Percentiles rank a stretch among this genome's conserved stretches.
phyloP scores from a whole-genome alignment of 345 rosid genomes.

The Citrus sinensis region DVS_A1.0 CM039162.1:13087001-13087500 shows the following conservation, averaged over 20 bases:
- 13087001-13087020: not conserved
- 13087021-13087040: not conserved
- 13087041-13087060: not conserved
- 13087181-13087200: not conserved
- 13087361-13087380: not conserved
- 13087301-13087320: not conserved
- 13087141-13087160: not conserved
- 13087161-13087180: not conserved
- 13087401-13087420: fast-evolving
- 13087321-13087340: not conserved
- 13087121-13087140: not conserved
- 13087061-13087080: not conserved
- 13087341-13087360: not conserved
- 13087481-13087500: not conserved
- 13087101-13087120: not conserved
- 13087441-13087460: not conserved
- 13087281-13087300: not conserved
- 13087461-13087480: not conserved
- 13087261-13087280: not conserved
- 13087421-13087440: not conserved
- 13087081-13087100: not conserved
- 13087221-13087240: not conserved
- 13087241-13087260: not conserved
- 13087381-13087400: not conserved
- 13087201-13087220: not conserved